phyloP scores from a whole-genome alignment of 495 filamentous ascomycete species.

The Penicillium steckii region DNA sequence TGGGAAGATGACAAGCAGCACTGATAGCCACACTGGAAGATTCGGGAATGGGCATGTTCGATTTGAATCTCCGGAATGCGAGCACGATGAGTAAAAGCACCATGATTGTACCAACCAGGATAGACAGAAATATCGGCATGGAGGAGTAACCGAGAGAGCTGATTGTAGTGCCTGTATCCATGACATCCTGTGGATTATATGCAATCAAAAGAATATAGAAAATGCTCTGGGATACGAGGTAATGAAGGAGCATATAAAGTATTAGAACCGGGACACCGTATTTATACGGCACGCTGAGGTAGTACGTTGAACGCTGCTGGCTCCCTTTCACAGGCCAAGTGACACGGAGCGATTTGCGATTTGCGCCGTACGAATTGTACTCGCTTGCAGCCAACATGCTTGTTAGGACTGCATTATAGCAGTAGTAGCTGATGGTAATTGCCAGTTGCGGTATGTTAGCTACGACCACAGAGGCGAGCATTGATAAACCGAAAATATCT shows the following conservation, averaged over 20 bases:
- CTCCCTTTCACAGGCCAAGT: slow-evolving; percentile 33
- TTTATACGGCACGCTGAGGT: slow-evolving; percentile 39
- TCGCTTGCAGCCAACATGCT: slow-evolving; percentile 40
- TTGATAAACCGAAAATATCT: neutral
- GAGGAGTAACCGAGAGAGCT: slow-evolving; percentile 26
- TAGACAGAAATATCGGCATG: slow-evolving; percentile 23
- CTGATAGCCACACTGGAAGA: slow-evolving; percentile 46
- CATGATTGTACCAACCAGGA: slow-evolving; percentile 26
- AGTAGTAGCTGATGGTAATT: slow-evolving; percentile 41
- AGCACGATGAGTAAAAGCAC: slow-evolving; percentile 4
- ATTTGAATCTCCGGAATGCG: slow-evolving; percentile 23
- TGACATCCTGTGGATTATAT: slow-evolving; percentile 7
- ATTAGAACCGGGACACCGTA: slow-evolving; percentile 36
- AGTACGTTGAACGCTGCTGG: slow-evolving; percentile 45
- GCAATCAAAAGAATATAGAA: slow-evolving; percentile 31
- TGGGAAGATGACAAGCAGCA: slow-evolving; percentile 25
- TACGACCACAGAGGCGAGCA: slow-evolving; percentile 8
- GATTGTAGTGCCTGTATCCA: neutral
- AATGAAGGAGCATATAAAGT: slow-evolving; percentile 32
- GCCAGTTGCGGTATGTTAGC: slow-evolving; percentile 46
- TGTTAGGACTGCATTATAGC: slow-evolving; percentile 39
- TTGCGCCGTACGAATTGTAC: slow-evolving; percentile 27
- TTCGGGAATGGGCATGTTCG: slow-evolving; percentile 38
- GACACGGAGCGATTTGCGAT: slow-evolving; percentile 42
- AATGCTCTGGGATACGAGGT: slow-evolving; percentile 41